phyloP scores from a whole-genome alignment of 768 basidiomycete species.

The Kwoniella dejecticola region DNA sequence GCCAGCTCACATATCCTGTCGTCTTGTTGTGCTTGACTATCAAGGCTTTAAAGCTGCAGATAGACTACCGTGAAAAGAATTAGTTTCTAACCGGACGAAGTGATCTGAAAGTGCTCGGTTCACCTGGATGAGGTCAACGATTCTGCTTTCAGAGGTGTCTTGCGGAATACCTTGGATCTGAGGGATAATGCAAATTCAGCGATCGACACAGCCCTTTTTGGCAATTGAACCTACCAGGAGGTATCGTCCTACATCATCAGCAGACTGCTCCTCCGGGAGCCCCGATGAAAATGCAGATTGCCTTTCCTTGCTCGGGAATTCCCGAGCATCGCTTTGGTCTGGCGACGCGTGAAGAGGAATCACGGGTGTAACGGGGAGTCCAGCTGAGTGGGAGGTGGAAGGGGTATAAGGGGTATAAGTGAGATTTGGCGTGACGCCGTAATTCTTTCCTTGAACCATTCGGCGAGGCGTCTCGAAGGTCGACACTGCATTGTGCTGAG shows the following conservation, averaged over 20 bases:
- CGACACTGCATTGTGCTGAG: background rate
- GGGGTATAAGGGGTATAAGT: constrained; percentile 11
- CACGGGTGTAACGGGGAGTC: constrained; percentile 11
- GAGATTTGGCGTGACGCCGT: background rate
- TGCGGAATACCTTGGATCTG: constrained; percentile 32
- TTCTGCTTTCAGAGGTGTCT: constrained; percentile 7
- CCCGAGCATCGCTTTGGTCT: background rate
- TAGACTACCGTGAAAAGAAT: constrained; percentile 75
- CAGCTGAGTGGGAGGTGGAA: background rate
- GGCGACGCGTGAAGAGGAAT: constrained; percentile 3
- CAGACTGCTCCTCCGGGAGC: no score
- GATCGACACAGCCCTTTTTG: background rate
- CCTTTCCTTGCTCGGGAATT: constrained; percentile 5
- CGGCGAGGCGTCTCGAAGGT: constrained; percentile 13
- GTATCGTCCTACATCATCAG: constrained; percentile 34
- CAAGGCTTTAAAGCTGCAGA: constrained; percentile 75
- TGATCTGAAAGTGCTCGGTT: background rate
- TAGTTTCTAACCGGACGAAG: background rate
- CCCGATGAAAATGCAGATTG: no score
- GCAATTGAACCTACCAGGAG: constrained; percentile 26
- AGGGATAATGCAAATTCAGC: background rate
- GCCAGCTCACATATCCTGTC: constrained; percentile 27
- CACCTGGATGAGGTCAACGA: constrained; percentile 22
- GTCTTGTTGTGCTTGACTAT: constrained; percentile 61
- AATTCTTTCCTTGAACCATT: background rate